Evolutionary conservation across 371 early-diverging fungal species (phyloP).

Genomic region (Apophysomyces elegans): DNA sequence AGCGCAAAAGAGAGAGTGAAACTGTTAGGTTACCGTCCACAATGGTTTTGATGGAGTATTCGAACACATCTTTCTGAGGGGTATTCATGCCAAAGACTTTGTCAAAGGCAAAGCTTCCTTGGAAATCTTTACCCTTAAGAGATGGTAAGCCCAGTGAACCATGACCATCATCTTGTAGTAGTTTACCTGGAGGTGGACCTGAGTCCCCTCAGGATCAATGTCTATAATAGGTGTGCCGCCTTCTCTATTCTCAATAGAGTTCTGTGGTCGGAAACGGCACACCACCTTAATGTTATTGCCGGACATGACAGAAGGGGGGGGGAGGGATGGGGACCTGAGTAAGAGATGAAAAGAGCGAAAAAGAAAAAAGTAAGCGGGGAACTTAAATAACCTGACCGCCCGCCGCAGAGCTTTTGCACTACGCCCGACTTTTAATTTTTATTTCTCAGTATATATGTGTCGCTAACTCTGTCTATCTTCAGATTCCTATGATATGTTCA

Average conservation of each 20-base stretch:
- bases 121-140: slow-evolving; percentile 80
- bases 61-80: slow-evolving; percentile 84
- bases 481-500: background rate
- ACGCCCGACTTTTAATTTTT: background rate
- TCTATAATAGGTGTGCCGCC: slow-evolving; percentile 84
- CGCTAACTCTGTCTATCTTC: background rate
- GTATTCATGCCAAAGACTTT: slow-evolving; percentile 84
- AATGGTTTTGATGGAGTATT: slow-evolving; percentile 86
- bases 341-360: slow-evolving; percentile 21
- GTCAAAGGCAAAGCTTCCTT: slow-evolving; percentile 88
- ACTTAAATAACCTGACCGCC: background rate
- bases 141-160: slow-evolving; percentile 9
- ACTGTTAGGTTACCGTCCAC: slow-evolving; percentile 75
- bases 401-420: slow-evolving; percentile 4
- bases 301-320: slow-evolving; percentile 28
- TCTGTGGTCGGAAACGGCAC: slow-evolving; percentile 96
- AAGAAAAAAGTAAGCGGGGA: slow-evolving; percentile 8
- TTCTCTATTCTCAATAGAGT: slow-evolving; percentile 85
- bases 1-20: background rate
- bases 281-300: slow-evolving; percentile 93
- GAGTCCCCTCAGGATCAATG: slow-evolving; percentile 79
- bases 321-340: slow-evolving; percentile 6
- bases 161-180: background rate
- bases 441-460: background rate
- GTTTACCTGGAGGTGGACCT: slow-evolving; percentile 71